Evolutionary conservation across 805 yeast genomes (phyloP).

Genomic region (Metschnikowia chrysomelidarum): DNA sequence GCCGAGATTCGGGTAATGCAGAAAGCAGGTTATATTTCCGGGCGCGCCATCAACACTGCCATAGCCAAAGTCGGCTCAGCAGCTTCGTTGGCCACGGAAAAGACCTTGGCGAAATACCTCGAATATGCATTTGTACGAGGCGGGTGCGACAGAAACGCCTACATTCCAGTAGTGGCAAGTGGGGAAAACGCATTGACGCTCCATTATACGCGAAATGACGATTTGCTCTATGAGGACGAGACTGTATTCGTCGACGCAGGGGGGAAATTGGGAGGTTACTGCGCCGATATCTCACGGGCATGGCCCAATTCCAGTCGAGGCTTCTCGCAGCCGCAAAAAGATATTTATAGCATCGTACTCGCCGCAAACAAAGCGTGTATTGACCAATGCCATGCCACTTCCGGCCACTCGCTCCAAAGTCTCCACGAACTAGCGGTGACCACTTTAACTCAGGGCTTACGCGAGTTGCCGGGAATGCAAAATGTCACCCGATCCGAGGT

Average conservation of each 20-base stretch:
- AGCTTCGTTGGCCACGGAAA: slow-evolving; percentile 61
- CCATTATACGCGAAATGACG: slow-evolving; percentile 93
- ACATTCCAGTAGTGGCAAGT: slow-evolving; percentile 94
- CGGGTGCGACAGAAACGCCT: slow-evolving; percentile 89
- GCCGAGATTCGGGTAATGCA: slow-evolving; percentile 79
- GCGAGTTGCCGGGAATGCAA: slow-evolving; percentile 65
- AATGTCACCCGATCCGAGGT: slow-evolving; percentile 51
- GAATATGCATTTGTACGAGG: slow-evolving; percentile 81
- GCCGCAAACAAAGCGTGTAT: slow-evolving; percentile 81
- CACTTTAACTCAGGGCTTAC: slow-evolving; percentile 59
- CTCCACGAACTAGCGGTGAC: slow-evolving; percentile 69
- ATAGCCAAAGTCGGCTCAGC: slow-evolving; percentile 52
- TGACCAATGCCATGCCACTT: slow-evolving; percentile 55
- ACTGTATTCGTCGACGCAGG: slow-evolving; percentile 93
- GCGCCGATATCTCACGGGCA: slow-evolving; percentile 93
- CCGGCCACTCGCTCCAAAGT: slow-evolving; percentile 61
- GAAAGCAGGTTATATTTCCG: slow-evolving; percentile 77
- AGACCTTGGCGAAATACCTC: slow-evolving; percentile 72
- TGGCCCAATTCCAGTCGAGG: slow-evolving; percentile 83
- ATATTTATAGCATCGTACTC: slow-evolving; percentile 83
- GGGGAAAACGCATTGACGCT: slow-evolving; percentile 88
- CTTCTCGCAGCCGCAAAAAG: slow-evolving; percentile 77
- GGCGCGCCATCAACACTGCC: slow-evolving; percentile 81
- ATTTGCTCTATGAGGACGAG: slow-evolving; percentile 70
- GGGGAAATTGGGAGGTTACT: slow-evolving; percentile 89